Conservation (phyloP, 1,284 basidiomycete species). For the Lentinula novae-zelandiae region DNA sequence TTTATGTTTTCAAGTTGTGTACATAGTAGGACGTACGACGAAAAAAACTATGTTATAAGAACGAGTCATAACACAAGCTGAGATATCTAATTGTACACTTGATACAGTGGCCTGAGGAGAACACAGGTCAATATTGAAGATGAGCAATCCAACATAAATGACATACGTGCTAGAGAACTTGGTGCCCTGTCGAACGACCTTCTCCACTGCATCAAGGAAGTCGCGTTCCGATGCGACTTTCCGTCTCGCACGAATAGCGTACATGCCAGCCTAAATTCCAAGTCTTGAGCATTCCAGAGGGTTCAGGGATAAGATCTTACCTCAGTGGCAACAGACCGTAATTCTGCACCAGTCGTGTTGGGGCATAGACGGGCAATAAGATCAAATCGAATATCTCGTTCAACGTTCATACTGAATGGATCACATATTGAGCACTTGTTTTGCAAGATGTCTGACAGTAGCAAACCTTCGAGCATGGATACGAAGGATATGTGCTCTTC, state of each 20-base stretch:
- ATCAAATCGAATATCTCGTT: constrained; percentile 96
- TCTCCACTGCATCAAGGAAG: constrained; percentile 97
- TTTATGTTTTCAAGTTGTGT: no score
- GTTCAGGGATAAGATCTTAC: constrained; percentile 32
- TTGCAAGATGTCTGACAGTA: background rate
- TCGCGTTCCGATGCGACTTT: constrained; percentile 98
- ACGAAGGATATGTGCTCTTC: constrained; percentile 93
- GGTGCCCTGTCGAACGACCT: constrained; percentile 95
- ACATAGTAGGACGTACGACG: background rate
- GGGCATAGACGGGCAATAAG: constrained; percentile 96
- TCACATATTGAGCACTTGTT: background rate
- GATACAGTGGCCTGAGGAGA: constrained; percentile 55
- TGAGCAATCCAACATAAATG: background rate
- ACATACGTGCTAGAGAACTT: constrained; percentile 89
- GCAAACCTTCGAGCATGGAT: constrained; percentile 91
- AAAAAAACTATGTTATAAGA: background rate
- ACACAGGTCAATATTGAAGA: background rate
- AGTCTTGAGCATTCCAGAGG: background rate
- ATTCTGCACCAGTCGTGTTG: constrained; percentile 96
- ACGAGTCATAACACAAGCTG: constrained; percentile 1
- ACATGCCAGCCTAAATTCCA: constrained; percentile 88
- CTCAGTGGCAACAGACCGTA: constrained; percentile 96
- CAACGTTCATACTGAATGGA: constrained; percentile 86
- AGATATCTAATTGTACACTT: constrained; percentile 63
- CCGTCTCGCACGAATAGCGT: constrained; percentile 94